Evolutionary conservation across 2,329 filamentous ascomycete genomes (phyloP), one percentile per base, ranked within the genome.

Genomic region (Zasmidium citrigriseum): DNA sequence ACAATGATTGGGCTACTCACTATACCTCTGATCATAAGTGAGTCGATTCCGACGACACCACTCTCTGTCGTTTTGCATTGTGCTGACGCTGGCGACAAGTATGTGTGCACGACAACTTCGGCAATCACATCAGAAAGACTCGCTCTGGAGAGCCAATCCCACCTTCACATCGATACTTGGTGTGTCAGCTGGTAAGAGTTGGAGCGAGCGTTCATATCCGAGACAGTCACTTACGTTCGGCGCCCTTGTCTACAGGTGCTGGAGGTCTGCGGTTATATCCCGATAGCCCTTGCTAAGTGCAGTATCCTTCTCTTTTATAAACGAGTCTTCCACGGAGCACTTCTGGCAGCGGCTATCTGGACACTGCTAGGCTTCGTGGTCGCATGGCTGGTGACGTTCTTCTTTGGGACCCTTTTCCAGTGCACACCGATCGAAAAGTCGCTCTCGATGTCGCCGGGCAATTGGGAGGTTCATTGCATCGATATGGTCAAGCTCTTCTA

Each of bases 401-500:
- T 41, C 34, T 41, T 41, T n/a, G 34, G 34, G 12, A 41, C 34
- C 34, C 16, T 41, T 4, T 41, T 41, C 14, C 12, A 41, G 18
- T 41, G 34, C 14, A 41, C 34, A 16, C 34, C 34, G 14, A 41
- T 41, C 16, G 34, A 41, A 7, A 41, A 41, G 34, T 41, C 34
- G 34, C 34, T 41, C 34, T 10, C 34, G 4, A 7, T 41, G 14
- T n/a, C 34, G 14, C 34, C 34, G 14, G 34, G 34, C 14, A 41
- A n/a, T n/a, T n/a, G 12, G 4, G 34, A 16, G 16, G 34, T 41
- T 9, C 49, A 53, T n/a, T 60, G 57, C 45, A 50, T 60, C 20
- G 12, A 60, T 11, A 25, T 48, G 25, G 22, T 53, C 23, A 41
- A 49, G 1, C 54, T 49, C 44, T 41, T 60, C 23, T 60, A 53